Base-by-base conservation (phyloP, 2,329 filamentous ascomycete species). In the Alternaria brassicae region DNA sequence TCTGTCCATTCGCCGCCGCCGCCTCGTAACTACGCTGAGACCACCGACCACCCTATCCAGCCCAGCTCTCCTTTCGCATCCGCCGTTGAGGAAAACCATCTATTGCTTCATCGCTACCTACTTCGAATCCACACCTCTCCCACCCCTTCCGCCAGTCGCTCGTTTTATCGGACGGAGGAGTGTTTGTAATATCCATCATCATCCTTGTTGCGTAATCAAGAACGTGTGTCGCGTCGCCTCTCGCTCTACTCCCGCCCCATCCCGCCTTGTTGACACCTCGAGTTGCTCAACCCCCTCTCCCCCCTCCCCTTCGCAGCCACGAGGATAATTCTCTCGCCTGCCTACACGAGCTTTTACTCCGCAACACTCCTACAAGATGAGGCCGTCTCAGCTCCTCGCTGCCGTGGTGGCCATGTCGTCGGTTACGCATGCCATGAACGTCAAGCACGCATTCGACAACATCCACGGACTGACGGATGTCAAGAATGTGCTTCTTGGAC, bases 301-400 rank as follows among this genome's bases (percentile, higher is more conserved):
- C n/a, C n/a, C n/a, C n/a, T n/a, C n/a, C n/a, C n/a, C n/a, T n/a
- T n/a, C n/a, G n/a, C n/a, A n/a, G n/a, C n/a, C 67, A 65, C 62
- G 56, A 59, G 39, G 30, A 53, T n/a, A n/a, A n/a, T 50, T 49
- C 50, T 56, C 56, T 54, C 52, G 44, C 45, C 34, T 51, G 52
- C 60, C 67, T 55, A 63, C 62, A 62, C 56, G 59, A 48, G 7
- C 4, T 2, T 60, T 56, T 59, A 21, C 60, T 58, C 60, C 61
- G 58, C 4, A n/a, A 34, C 19, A 7, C 30, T 34, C 2, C 21
- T n/a, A 54, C 25, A 67, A 61, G 27, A 79, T 79, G 77, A 74
- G 72, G 70, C 74, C 76, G 17, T 70, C 74, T 42, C 77, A 78
- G 70, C 59, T 79, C 55, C 69, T 79, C 61, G 75, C 74, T 57